Percentiles rank a stretch among this genome's conserved stretches.
Evolutionary conservation across 129 eudicot species (phyloP).

Genomic region (Apium graveolens): DNA sequence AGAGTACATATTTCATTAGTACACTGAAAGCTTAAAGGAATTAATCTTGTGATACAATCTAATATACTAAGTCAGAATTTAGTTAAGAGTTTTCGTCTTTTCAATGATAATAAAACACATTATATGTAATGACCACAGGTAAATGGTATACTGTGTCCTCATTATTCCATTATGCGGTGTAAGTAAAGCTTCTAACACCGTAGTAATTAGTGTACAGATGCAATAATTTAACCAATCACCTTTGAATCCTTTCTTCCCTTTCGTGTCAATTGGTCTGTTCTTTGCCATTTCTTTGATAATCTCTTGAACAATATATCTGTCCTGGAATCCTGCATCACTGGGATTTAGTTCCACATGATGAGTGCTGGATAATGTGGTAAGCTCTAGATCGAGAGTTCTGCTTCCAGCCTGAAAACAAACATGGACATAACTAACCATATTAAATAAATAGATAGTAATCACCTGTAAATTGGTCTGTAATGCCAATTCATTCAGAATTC

Average conservation of each 20-base stretch:
- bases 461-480: neutral
- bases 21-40: neutral
- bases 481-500: neutral
- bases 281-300: constrained; percentile 97
- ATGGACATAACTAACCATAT: neutral
- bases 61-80: neutral
- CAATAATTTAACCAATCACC: constrained; percentile 30
- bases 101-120: neutral
- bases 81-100: neutral
- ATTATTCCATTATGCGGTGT: neutral
- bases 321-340: constrained; percentile 94
- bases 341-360: constrained; percentile 93
- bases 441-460: neutral
- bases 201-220: neutral
- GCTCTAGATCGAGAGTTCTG: constrained; percentile 78
- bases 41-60: neutral
- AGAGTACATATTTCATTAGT: neutral
- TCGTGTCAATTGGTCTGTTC: constrained; percentile 82
- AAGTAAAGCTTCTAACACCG: neutral
- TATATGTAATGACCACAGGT: neutral
- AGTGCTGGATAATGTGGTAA: constrained; percentile 77
- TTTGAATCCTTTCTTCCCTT: constrained; percentile 87
- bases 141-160: neutral
- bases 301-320: constrained; percentile 90
- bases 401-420: constrained; percentile 61